A percentile compares a stretch with the other conserved stretches of the same genome.
Conservation (phyloP, 2,329 filamentous ascomycete species). For the Fusarium sp. region DNA sequence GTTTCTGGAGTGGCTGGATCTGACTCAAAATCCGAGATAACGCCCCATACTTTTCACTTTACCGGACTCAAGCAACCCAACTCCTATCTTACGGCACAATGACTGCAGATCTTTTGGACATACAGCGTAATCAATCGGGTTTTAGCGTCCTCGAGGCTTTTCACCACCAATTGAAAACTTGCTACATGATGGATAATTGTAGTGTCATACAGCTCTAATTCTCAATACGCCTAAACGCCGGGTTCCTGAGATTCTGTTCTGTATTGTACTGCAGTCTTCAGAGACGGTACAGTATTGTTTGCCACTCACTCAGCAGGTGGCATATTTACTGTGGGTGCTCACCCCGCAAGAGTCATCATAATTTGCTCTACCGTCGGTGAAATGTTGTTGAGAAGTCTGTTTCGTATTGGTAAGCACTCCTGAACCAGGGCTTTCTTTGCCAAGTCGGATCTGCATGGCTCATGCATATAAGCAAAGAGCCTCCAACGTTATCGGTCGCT, state of each 20-base stretch:
- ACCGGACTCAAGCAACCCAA: slow-evolving; percentile 18
- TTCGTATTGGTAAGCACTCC: slow-evolving; percentile 24
- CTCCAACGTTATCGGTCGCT: slow-evolving; percentile 22
- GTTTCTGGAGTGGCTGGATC: slow-evolving; percentile 29
- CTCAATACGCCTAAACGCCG: neutral
- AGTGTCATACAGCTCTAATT: neutral
- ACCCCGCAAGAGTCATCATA: slow-evolving; percentile 9
- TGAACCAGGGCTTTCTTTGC: neutral
- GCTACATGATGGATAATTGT: neutral
- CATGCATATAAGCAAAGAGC: slow-evolving; percentile 20
- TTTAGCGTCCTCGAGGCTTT: slow-evolving; percentile 6
- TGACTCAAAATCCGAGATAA: slow-evolving; percentile 34
- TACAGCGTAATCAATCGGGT: slow-evolving; percentile 24
- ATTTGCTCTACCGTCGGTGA: slow-evolving; percentile 2
- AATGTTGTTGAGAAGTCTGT: slow-evolving; percentile 10
- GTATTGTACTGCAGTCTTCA: neutral
- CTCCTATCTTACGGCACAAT: neutral
- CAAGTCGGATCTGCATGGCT: neutral
- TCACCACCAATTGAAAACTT: neutral
- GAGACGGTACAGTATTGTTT: neutral
- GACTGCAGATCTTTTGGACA: slow-evolving; percentile 22
- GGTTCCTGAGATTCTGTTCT: slow-evolving; percentile 2
- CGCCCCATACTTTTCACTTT: slow-evolving; percentile 20
- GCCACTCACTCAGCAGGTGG: neutral
- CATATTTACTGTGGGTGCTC: slow-evolving; percentile 6